Conservation (phyloP, 2,329 filamentous ascomycete species). For the Monosporascus sp. region DNA sequence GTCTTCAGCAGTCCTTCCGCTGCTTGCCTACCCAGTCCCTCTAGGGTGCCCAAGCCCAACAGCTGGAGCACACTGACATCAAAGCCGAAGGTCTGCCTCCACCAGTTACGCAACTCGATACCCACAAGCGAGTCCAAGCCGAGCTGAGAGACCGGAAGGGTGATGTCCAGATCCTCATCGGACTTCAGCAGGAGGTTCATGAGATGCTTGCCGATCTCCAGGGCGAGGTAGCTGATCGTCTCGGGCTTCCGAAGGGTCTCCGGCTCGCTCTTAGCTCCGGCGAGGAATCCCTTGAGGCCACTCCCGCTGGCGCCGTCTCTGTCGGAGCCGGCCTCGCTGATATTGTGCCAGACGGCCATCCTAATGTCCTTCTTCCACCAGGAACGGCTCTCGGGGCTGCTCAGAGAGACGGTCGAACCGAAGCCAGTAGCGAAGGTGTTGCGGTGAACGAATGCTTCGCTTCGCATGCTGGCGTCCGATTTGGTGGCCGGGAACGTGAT, state of each 20-base stretch:
- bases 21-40: conserved; percentile 1
- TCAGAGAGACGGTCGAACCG: background rate
- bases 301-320: too few species aligned
- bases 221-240: too few species aligned
- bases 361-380: background rate
- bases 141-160: background rate
- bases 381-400: background rate
- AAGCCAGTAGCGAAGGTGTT: background rate
- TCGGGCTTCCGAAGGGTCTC: too few species aligned
- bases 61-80: conserved; percentile 6
- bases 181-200: too few species aligned
- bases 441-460: background rate
- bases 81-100: conserved; percentile 5
- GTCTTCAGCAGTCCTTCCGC: background rate
- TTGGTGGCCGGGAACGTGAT: too few species aligned
- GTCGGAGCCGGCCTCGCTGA: background rate
- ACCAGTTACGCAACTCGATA: conserved; percentile 38
- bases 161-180: too few species aligned
- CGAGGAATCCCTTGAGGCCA: too few species aligned
- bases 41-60: conserved; percentile 3
- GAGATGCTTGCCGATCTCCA: too few species aligned
- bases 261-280: too few species aligned
- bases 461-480: too few species aligned
- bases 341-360: background rate
- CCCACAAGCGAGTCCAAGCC: conserved; percentile 10